These are phyloP conservation scores for Jaenimonas drosophilae DNA, from an alignment of 208 protist genomes.

Conservation along the genomic window DNA sequence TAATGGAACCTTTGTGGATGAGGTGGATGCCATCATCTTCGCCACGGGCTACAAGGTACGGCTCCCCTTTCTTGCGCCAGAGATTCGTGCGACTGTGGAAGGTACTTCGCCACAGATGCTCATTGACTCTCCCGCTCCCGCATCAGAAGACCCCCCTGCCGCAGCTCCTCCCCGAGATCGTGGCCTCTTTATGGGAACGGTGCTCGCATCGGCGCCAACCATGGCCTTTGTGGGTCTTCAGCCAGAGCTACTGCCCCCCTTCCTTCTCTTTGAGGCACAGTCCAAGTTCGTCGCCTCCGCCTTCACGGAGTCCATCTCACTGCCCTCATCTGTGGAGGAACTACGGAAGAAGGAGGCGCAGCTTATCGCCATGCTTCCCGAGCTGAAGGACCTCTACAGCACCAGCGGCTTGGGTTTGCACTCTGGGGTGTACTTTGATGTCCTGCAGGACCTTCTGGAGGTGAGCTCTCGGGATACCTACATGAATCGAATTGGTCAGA, in stretches of 20 bases:
- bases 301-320: slow-evolving; percentile 48
- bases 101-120: slow-evolving; percentile 10
- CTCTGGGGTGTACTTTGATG: slow-evolving; percentile 80
- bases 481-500: slow-evolving; percentile 41
- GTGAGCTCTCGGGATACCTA: slow-evolving; percentile 74
- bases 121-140: neutral
- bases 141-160: neutral
- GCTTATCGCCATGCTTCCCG: slow-evolving; percentile 23
- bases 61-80: slow-evolving; percentile 67
- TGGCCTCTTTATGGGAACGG: slow-evolving; percentile 71
- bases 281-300: slow-evolving; percentile 69
- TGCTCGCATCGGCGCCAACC: slow-evolving; percentile 39
- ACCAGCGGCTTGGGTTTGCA: slow-evolving; percentile 44
- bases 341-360: slow-evolving; percentile 20
- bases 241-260: slow-evolving; percentile 62
- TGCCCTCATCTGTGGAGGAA: slow-evolving; percentile 21
- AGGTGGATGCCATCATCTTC: slow-evolving; percentile 69
- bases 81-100: slow-evolving; percentile 55
- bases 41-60: slow-evolving; percentile 68
- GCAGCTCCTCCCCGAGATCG: slow-evolving; percentile 1
- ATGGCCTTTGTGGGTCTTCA: slow-evolving; percentile 79
- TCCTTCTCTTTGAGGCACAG: slow-evolving; percentile 80
- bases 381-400: slow-evolving; percentile 25
- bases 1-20: slow-evolving; percentile 41
- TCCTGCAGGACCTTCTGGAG: slow-evolving; percentile 64